A percentile compares a stretch with the other conserved stretches of the same genome.
Conservation (phyloP, 2,329 filamentous ascomycete genomes). For the Ustulina deusta region DNA sequence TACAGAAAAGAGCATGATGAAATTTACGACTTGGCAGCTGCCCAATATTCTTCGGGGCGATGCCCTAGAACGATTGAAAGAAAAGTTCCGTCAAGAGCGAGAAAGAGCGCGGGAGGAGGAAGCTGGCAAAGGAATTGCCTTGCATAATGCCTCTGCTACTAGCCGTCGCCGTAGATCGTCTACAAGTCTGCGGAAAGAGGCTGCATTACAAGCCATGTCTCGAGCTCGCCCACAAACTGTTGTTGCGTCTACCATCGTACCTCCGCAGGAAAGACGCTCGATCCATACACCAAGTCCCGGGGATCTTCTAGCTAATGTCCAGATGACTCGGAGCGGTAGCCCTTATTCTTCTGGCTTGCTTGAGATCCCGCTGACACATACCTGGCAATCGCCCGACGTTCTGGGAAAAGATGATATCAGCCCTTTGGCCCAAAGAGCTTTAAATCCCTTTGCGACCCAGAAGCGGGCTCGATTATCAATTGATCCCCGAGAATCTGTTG, state of each 20-base stretch:
- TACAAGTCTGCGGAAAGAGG: conserved; percentile 82
- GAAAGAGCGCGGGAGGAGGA: conserved; percentile 86
- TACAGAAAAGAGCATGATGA: conserved; percentile 93
- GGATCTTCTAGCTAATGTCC: conserved; percentile 83
- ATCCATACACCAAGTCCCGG: conserved; percentile 73
- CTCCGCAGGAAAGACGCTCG: conserved; percentile 57
- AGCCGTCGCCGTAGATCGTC: conserved; percentile 78
- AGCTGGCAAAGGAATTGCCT: conserved; percentile 89
- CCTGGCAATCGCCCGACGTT: conserved; percentile 48
- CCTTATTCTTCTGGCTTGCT: conserved; percentile 55
- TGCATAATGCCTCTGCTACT: conserved; percentile 80
- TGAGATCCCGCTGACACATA: conserved; percentile 46
- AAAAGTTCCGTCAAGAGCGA: conserved; percentile 88
- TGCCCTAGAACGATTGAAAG: conserved; percentile 85
- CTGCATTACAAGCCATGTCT: conserved; percentile 74
- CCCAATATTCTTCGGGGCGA: conserved; percentile 90
- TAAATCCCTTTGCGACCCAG: conserved; percentile 69
- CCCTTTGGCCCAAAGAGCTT: conserved; percentile 63
- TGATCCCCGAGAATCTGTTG: conserved; percentile 82
- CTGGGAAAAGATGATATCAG: conserved; percentile 55
- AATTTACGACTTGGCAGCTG: conserved; percentile 89
- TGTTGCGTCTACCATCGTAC: conserved; percentile 56
- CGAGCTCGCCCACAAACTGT: conserved; percentile 61
- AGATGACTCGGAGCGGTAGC: conserved; percentile 72
- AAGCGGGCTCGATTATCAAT: conserved; percentile 62